phyloP scores from a whole-genome alignment of 2,329 filamentous ascomycete genomes.

The Colletotrichum navitas region DNA sequence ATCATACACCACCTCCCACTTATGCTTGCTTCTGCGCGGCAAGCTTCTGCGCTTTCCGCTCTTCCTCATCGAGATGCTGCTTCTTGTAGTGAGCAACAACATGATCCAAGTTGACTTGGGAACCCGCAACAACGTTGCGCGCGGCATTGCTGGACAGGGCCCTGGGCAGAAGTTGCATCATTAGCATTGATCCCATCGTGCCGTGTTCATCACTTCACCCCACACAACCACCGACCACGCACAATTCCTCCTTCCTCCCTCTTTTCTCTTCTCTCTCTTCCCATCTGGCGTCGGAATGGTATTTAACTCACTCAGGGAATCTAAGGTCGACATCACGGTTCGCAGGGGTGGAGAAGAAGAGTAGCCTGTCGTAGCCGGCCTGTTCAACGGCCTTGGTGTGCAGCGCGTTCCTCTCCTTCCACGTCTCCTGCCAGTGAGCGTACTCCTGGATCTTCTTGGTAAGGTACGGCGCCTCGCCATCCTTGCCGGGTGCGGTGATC shows the following conservation, averaged over 20 bases:
- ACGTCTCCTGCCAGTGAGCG: conserved; percentile 61
- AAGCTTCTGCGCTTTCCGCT: conserved; percentile 63
- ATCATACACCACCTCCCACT: conserved; percentile 39
- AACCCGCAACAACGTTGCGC: conserved; percentile 68
- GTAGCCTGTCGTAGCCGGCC: conserved; percentile 69
- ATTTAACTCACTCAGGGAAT: conserved; percentile 67
- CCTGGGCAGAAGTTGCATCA: conserved; percentile 50
- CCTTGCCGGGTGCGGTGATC: conserved; percentile 60
- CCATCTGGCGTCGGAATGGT: background rate
- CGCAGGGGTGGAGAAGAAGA: conserved; percentile 59
- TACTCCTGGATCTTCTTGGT: conserved; percentile 61
- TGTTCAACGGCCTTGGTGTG: conserved; percentile 67
- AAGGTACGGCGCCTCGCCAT: conserved; percentile 64
- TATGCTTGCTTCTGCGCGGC: conserved; percentile 38
- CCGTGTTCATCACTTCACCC: background rate
- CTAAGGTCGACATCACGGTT: conserved; percentile 65
- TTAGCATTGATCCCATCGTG: conserved; percentile 7
- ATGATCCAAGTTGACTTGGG: conserved; percentile 66
- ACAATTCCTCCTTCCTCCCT: background rate
- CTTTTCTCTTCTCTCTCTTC: no score
- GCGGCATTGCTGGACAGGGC: conserved; percentile 63
- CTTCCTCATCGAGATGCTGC: conserved; percentile 67
- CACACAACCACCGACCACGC: background rate
- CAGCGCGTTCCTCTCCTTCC: conserved; percentile 65
- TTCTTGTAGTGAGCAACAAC: conserved; percentile 69